Base-by-base conservation (phyloP, 495 filamentous ascomycete genomes). In the Tuber aestivum region DNA sequence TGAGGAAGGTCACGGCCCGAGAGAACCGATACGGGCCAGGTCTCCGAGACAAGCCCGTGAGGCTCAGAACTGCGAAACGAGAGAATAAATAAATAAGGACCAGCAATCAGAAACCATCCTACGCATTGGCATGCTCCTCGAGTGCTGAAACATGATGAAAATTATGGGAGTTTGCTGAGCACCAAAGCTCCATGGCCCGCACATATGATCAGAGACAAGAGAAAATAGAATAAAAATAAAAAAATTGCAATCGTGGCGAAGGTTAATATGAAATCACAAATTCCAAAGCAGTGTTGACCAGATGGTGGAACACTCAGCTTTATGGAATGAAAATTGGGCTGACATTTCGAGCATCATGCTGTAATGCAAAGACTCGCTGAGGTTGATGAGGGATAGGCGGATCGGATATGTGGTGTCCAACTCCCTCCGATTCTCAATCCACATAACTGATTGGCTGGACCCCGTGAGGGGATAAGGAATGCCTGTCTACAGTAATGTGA, bases 141-240 rank as follows among this genome's bases (percentile, higher is more conserved):
- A 65, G 56, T 65, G 56, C 56, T 65, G 56, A 65, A 65, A 65
- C 56, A 65, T 65, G 56, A 65, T 65, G 56, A 65, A 65, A 65
- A 35, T 35, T 35, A 50, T 65, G 16, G 27, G 56, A 32, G 35
- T 65, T 14, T 14, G 56, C 8, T 65, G 56, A 10, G 56, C 32
- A 65, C 32, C 27, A 35, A 18, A 65, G n/a, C 32, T 27, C 27
- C 32, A 20, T 65, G 0, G 56, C 12, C 56, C 3, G 0, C 20
- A 35, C 27, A 32, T 35, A 65, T 65, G 56, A 35, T 32, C 27
- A 35, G 56, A 35, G 35, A 6, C 3, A 35, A 18, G 14, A 35
- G 32, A 61, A 61, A 61, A 48, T 8, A 48, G n/a, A n/a, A n/a
- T n/a, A n/a, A n/a, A n/a, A n/a, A n/a, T n/a, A n/a, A n/a, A n/a